Evolutionary conservation across 345 rosid genomes (phyloP).

Genomic region (Boechera stricta): DNA sequence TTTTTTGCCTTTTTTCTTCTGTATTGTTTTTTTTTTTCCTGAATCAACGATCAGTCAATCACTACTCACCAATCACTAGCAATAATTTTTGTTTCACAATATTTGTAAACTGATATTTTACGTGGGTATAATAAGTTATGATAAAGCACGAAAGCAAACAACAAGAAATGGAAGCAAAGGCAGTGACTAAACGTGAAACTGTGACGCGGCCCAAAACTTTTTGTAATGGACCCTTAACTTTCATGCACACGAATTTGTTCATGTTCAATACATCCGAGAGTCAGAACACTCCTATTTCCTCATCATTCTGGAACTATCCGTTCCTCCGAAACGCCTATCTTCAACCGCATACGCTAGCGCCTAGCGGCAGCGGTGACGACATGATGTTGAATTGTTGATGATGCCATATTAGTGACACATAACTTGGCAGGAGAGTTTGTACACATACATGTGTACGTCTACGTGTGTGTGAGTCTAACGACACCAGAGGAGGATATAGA

Average conservation of each 20-base stretch:
- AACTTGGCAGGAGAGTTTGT: constrained; percentile 19
- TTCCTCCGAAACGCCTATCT: constrained; percentile 37
- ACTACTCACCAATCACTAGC: background rate
- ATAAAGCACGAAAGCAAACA: constrained; percentile 11
- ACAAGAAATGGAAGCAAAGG: constrained; percentile 4
- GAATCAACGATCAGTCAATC: background rate
- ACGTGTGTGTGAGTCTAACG: too few relatives aligned
- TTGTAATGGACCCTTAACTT: constrained; percentile 3
- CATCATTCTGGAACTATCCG: constrained; percentile 71
- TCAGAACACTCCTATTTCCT: constrained; percentile 86
- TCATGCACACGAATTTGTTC: constrained; percentile 18
- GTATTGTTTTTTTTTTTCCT: too few relatives aligned
- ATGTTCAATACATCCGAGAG: constrained; percentile 89
- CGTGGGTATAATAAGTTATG: background rate
- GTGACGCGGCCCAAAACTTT: constrained; percentile 30
- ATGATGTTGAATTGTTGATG: constrained; percentile 26
- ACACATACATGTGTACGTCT: too few relatives aligned
- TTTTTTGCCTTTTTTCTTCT: background rate
- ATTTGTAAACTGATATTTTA: background rate
- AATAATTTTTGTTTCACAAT: background rate
- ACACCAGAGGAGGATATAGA: too few relatives aligned
- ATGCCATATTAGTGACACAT: constrained; percentile 35
- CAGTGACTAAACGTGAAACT: constrained; percentile 20
- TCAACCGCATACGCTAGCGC: constrained; percentile 40
- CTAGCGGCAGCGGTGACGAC: constrained; percentile 21